These are phyloP conservation scores for Hanseniaspora pseudoguilliermondii DNA, from an alignment of 805 yeast genomes.

Conservation along the genomic window DNA sequence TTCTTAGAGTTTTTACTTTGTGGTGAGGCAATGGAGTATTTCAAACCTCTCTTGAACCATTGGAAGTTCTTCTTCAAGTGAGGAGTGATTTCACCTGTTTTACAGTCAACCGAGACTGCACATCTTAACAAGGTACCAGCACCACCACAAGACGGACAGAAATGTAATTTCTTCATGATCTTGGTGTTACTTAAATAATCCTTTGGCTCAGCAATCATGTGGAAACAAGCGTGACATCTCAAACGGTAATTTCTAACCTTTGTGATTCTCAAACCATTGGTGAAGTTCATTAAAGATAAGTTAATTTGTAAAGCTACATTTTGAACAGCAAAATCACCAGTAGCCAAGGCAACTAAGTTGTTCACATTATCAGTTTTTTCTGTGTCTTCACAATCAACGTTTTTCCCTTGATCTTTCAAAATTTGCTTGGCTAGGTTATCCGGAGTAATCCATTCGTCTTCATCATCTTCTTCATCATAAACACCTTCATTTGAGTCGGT, in stretches of 20 bases:
- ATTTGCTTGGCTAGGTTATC: constrained; percentile 65
- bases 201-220: constrained; percentile 61
- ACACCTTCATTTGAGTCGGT: constrained; percentile 15
- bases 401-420: constrained; percentile 55
- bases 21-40: constrained; percentile 76
- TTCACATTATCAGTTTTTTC: constrained; percentile 30
- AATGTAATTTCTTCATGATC: constrained; percentile 49
- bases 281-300: constrained; percentile 67
- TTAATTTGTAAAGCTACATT: constrained; percentile 89
- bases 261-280: constrained; percentile 73
- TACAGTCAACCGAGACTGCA: constrained; percentile 71
- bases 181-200: constrained; percentile 28
- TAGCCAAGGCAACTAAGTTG: constrained; percentile 72
- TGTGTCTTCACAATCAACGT: constrained; percentile 26
- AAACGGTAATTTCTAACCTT: constrained; percentile 84
- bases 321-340: constrained; percentile 96
- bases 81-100: constrained; percentile 71
- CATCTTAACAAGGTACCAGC: constrained; percentile 69
- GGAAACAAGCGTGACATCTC: constrained; percentile 95
- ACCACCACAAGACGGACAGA: constrained; percentile 94
- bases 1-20: constrained; percentile 62
- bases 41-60: constrained; percentile 84
- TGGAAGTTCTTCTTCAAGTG: constrained; percentile 83
- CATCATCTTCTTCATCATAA: constrained; percentile 46
- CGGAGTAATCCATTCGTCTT: constrained; percentile 89